Percentiles rank a stretch among this genome's conserved stretches.
Conservation (phyloP, 805 yeast genomes). For the Kodamaea nitidulidarum region DNA sequence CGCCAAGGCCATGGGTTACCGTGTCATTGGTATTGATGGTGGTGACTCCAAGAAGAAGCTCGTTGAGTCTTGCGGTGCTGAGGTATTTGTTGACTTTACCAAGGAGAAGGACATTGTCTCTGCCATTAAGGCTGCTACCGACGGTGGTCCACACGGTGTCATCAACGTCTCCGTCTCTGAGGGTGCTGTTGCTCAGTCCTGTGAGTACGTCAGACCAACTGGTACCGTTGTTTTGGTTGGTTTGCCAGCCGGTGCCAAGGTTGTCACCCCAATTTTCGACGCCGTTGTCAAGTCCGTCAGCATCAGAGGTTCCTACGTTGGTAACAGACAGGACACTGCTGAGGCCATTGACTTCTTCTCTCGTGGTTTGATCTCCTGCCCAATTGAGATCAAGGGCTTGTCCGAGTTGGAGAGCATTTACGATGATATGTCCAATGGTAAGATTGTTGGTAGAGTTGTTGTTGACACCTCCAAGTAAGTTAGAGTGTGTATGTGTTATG, state of each 20-base stretch:
- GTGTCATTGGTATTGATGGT: slow-evolving; percentile 69
- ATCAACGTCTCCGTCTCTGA: slow-evolving; percentile 74
- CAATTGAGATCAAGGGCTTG: slow-evolving; percentile 39
- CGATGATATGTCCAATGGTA: slow-evolving; percentile 40
- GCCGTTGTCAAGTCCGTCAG: slow-evolving; percentile 38
- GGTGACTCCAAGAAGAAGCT: slow-evolving; percentile 61
- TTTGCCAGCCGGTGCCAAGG: slow-evolving; percentile 44
- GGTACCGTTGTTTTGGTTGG: slow-evolving; percentile 45
- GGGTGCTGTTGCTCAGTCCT: slow-evolving; percentile 54
- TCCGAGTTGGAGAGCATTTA: slow-evolving; percentile 37
- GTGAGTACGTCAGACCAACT: slow-evolving; percentile 35
- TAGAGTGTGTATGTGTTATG: neutral
- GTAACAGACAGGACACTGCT: slow-evolving; percentile 44
- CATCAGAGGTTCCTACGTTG: slow-evolving; percentile 43
- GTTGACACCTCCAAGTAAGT: slow-evolving; percentile 27
- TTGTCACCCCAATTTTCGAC: slow-evolving; percentile 35
- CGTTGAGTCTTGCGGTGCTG: slow-evolving; percentile 23
- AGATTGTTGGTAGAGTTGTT: slow-evolving; percentile 43
- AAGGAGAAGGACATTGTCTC: slow-evolving; percentile 51
- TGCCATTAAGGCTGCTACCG: slow-evolving; percentile 53
- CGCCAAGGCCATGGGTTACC: slow-evolving; percentile 70
- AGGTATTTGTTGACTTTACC: slow-evolving; percentile 24
- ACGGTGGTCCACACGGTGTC: slow-evolving; percentile 76
- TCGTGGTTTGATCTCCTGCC: slow-evolving; percentile 41
- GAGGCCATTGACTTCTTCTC: slow-evolving; percentile 44